These are phyloP conservation scores for Hypoxylon sp. DNA, from an alignment of 2,329 filamentous ascomycete genomes.

Conservation along the genomic window DNA sequence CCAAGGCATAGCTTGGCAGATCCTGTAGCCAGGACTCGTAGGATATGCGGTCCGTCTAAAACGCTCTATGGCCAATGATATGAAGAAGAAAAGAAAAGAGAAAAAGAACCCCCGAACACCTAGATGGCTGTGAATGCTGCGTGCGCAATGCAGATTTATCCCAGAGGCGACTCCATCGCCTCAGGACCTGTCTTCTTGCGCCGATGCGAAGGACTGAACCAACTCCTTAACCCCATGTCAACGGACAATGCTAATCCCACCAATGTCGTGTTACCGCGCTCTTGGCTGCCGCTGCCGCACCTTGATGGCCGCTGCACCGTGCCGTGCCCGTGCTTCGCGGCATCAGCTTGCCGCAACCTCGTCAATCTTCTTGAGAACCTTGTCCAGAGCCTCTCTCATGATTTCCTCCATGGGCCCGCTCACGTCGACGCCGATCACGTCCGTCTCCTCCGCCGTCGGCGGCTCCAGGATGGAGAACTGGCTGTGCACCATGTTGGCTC, in stretches of 20 bases:
- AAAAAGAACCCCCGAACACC: slow-evolving; percentile 30
- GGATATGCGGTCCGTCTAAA: slow-evolving; percentile 10
- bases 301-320: slow-evolving; percentile 12
- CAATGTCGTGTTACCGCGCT: slow-evolving; percentile 6
- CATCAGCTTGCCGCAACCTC: slow-evolving; percentile 46
- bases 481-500: slow-evolving; percentile 91
- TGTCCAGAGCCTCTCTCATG: slow-evolving; percentile 64
- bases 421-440: slow-evolving; percentile 77
- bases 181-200: slow-evolving; percentile 28
- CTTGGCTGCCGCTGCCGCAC: slow-evolving; percentile 1
- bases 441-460: slow-evolving; percentile 73
- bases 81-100: no score
- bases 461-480: slow-evolving; percentile 90
- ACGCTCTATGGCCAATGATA: slow-evolving; percentile 24
- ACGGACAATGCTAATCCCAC: slow-evolving; percentile 21
- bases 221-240: slow-evolving; percentile 29
- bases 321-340: slow-evolving; percentile 9
- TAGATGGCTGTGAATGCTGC: slow-evolving; percentile 22
- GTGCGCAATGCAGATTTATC: slow-evolving; percentile 25
- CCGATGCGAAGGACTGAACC: slow-evolving; percentile 26
- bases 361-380: slow-evolving; percentile 63
- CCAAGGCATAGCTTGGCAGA: slow-evolving; percentile 11
- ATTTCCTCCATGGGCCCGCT: slow-evolving; percentile 66
- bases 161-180: slow-evolving; percentile 19
- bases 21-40: slow-evolving; percentile 5